These are phyloP conservation scores for Ogataea thermomethanolica DNA, from an alignment of 805 yeast genomes.

Conservation along the genomic window DNA sequence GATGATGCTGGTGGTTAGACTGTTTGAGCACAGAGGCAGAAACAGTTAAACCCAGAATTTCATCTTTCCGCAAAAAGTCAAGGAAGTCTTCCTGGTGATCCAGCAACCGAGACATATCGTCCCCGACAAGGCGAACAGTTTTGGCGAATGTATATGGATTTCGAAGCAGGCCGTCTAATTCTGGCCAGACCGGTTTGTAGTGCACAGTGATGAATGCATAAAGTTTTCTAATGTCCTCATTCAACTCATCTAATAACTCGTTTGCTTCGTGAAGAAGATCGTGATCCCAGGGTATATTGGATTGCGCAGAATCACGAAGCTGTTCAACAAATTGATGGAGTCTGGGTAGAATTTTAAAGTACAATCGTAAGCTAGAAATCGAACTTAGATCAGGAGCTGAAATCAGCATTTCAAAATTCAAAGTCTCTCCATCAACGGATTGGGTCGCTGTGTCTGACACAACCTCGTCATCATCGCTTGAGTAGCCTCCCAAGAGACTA, in stretches of 20 bases:
- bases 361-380: conserved; percentile 25
- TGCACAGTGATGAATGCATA: conserved; percentile 47
- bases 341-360: conserved; percentile 28
- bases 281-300: conserved; percentile 40
- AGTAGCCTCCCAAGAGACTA: conserved; percentile 42
- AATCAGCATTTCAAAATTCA: conserved; percentile 12
- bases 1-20: conserved; percentile 20
- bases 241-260: conserved; percentile 50
- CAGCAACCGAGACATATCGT: conserved; percentile 22
- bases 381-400: conserved; percentile 11
- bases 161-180: conserved; percentile 58
- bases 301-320: conserved; percentile 27
- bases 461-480: conserved; percentile 29
- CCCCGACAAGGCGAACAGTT: conserved; percentile 49
- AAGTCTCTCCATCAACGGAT: not conserved
- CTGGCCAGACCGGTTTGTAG: conserved; percentile 66
- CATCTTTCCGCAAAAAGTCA: conserved; percentile 54
- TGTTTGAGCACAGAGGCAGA: conserved; percentile 50
- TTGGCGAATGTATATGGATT: conserved; percentile 61
- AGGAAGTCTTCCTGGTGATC: conserved; percentile 35
- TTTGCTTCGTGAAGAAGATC: conserved; percentile 53
- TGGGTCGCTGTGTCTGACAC: not conserved
- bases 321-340: conserved; percentile 23
- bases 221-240: conserved; percentile 49
- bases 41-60: conserved; percentile 69